These are phyloP conservation scores for Plasmodium berghei DNA, from an alignment of 169 alveolate species.

Conservation along the genomic window DNA sequence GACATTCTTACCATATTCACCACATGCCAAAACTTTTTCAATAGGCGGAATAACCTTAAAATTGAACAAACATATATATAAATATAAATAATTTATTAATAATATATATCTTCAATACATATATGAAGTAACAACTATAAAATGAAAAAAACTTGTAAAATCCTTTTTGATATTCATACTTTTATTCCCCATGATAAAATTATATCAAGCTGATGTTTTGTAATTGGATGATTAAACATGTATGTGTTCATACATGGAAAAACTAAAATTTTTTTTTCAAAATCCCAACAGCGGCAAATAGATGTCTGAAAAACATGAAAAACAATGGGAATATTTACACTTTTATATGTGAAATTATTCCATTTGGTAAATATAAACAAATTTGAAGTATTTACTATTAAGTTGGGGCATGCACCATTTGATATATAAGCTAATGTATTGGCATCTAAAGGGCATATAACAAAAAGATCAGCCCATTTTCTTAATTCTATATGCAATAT, in stretches of 20 bases:
- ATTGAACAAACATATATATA: background rate
- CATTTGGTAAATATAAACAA: too few relatives aligned
- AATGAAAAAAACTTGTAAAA: background rate
- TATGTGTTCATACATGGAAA: slow-evolving; percentile 96
- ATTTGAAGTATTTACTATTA: slow-evolving; percentile 81
- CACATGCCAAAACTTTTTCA: slow-evolving; percentile 88
- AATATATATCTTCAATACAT: background rate
- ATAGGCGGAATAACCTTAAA: slow-evolving; percentile 80
- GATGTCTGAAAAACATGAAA: slow-evolving; percentile 83
- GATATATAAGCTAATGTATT: slow-evolving; percentile 94
- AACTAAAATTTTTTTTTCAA: slow-evolving; percentile 88
- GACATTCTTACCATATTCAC: slow-evolving; percentile 83
- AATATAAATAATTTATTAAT: background rate
- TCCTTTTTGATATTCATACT: slow-evolving; percentile 16
- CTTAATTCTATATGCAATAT: slow-evolving; percentile 83
- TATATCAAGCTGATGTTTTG: slow-evolving; percentile 84
- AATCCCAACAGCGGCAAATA: slow-evolving; percentile 94
- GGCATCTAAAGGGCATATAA: slow-evolving; percentile 95
- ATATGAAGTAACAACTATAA: background rate
- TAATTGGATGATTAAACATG: slow-evolving; percentile 94
- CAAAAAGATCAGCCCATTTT: slow-evolving; percentile 92
- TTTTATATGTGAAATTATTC: background rate
- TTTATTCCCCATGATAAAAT: slow-evolving; percentile 82
- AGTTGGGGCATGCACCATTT: slow-evolving; percentile 93
- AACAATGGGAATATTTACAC: background rate